phyloP scores from a whole-genome alignment of 1,139 yeast genomes.

The Debaryomycetaceae sp. region DNA sequence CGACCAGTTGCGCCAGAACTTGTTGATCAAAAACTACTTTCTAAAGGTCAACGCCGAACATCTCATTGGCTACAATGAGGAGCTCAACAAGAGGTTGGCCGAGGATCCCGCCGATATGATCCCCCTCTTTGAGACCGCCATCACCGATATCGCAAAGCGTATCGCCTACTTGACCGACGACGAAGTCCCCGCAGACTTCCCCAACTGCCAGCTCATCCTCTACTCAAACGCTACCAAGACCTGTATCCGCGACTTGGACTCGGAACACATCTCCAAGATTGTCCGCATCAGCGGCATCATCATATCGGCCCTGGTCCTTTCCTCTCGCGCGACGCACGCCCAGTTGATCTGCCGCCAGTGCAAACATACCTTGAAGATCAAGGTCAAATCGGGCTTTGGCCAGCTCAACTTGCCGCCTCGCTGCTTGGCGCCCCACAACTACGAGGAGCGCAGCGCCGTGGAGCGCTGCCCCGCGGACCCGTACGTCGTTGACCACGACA shows the following conservation, averaged over 20 bases:
- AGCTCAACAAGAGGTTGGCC: conserved; percentile 67
- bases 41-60: conserved; percentile 77
- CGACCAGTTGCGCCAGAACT: conserved; percentile 83
- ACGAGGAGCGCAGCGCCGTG: conserved; percentile 34
- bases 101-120: conserved; percentile 88
- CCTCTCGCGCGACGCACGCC: conserved; percentile 78
- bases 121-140: conserved; percentile 82
- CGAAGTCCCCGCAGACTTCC: conserved; percentile 50
- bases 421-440: conserved; percentile 56
- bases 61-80: conserved; percentile 79
- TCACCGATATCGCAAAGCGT: conserved; percentile 80
- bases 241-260: conserved; percentile 69
- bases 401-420: conserved; percentile 62
- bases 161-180: conserved; percentile 53
- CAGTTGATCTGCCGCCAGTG: conserved; percentile 85
- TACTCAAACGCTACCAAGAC: conserved; percentile 64
- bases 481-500: conserved; percentile 85
- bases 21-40: conserved; percentile 64
- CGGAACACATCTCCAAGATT: conserved; percentile 81
- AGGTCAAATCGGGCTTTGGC: conserved; percentile 71
- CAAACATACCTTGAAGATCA: conserved; percentile 62
- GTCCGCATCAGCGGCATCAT: conserved; percentile 90
- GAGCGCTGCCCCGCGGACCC: conserved; percentile 86
- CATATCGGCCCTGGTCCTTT: conserved; percentile 80
- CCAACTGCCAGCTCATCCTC: conserved; percentile 74